phyloP scores from a whole-genome alignment of 2,329 filamentous ascomycete genomes.

The Aschersonia sp. region DNA sequence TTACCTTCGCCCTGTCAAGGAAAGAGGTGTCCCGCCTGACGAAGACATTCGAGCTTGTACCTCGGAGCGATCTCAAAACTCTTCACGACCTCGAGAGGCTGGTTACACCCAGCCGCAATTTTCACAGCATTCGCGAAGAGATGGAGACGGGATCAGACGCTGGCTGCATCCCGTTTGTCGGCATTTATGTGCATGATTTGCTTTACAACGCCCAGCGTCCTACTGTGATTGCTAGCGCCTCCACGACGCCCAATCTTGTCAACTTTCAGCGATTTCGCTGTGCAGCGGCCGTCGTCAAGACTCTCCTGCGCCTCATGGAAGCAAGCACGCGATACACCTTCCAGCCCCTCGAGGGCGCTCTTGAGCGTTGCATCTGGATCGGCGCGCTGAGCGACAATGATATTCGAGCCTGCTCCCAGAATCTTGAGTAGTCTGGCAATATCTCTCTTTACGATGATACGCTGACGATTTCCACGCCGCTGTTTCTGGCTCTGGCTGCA shows the following conservation, averaged over 20 bases:
- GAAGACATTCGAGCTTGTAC: conserved; percentile 58
- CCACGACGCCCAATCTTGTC: conserved; percentile 52
- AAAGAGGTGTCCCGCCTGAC: conserved; percentile 54
- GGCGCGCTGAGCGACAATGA: conserved; percentile 63
- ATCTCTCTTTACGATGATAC: background rate
- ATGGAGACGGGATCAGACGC: conserved; percentile 58
- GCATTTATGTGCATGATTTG: conserved; percentile 70
- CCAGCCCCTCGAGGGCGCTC: conserved; percentile 59
- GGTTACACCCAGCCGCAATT: conserved; percentile 65
- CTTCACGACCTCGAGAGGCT: conserved; percentile 56
- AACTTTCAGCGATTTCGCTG: conserved; percentile 75
- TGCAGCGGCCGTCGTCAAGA: conserved; percentile 65
- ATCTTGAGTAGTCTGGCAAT: conserved; percentile 22
- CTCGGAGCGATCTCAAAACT: conserved; percentile 47
- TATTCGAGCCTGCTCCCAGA: conserved; percentile 42
- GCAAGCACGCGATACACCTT: conserved; percentile 63
- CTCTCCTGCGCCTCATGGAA: conserved; percentile 62
- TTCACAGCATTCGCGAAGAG: conserved; percentile 59
- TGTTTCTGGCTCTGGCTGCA: too few relatives aligned
- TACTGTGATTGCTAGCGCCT: conserved; percentile 55
- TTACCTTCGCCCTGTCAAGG: conserved; percentile 62
- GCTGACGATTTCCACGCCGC: too few relatives aligned
- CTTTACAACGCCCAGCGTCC: conserved; percentile 71
- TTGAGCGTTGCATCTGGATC: conserved; percentile 76
- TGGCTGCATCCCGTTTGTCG: conserved; percentile 74